Conservation (phyloP, 2,329 filamentous ascomycete species). For the Fusarium anthophilum region DNA sequence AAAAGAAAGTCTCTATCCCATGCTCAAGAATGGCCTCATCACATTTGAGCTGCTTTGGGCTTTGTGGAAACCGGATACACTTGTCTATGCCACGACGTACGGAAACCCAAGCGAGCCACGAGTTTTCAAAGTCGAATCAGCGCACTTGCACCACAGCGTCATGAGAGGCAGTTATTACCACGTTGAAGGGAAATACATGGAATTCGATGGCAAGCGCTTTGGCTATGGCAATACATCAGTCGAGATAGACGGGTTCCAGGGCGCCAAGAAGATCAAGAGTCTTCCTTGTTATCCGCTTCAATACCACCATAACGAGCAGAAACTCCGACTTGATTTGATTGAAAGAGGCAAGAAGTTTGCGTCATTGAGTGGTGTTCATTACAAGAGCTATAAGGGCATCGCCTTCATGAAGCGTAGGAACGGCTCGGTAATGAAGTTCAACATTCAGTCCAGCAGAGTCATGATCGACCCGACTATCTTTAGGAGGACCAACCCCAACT, state of each 20-base stretch:
- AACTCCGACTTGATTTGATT: constrained; percentile 72
- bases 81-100: constrained; percentile 82
- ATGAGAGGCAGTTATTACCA: constrained; percentile 79
- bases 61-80: constrained; percentile 85
- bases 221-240: constrained; percentile 77
- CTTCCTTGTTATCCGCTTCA: constrained; percentile 79
- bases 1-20: constrained; percentile 81
- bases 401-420: constrained; percentile 87
- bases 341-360: constrained; percentile 88
- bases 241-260: constrained; percentile 80
- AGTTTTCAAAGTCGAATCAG: constrained; percentile 83
- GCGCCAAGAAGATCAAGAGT: constrained; percentile 82
- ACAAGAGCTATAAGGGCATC: constrained; percentile 83
- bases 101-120: constrained; percentile 79
- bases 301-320: constrained; percentile 78
- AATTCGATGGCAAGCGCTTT: constrained; percentile 88
- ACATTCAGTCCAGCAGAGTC: constrained; percentile 84
- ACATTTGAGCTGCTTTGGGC: constrained; percentile 92
- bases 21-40: constrained; percentile 83
- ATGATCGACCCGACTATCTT: constrained; percentile 90
- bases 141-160: constrained; percentile 74
- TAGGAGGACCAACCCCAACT: constrained; percentile 86
- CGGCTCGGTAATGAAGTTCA: constrained; percentile 71
- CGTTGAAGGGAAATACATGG: constrained; percentile 82
- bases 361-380: constrained; percentile 81